phyloP scores from a whole-genome alignment of 257 asterid species.

The Lycium barbarum region DNA sequence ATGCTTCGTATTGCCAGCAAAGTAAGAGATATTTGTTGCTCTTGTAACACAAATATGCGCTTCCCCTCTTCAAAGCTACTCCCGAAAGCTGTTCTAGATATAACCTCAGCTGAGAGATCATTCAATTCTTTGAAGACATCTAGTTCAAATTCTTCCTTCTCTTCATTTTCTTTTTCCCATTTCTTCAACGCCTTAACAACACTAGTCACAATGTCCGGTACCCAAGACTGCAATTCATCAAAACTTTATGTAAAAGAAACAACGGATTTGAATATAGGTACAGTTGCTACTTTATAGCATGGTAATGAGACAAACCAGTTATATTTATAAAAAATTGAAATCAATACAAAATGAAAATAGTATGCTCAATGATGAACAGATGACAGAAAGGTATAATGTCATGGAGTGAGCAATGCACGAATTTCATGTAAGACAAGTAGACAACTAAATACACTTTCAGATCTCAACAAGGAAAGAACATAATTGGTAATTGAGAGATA shows the following conservation, averaged over 20 bases:
- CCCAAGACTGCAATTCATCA: slow-evolving; percentile 45
- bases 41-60: slow-evolving; percentile 57
- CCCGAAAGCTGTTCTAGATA: slow-evolving; percentile 64
- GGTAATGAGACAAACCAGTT: not conserved
- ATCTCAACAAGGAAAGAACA: not conserved
- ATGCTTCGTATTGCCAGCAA: slow-evolving; percentile 55
- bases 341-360: not conserved
- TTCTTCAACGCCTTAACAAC: slow-evolving; percentile 36
- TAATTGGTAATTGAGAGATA: not conserved
- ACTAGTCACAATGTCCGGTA: slow-evolving; percentile 47
- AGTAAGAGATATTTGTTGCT: slow-evolving; percentile 48
- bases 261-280: not conserved
- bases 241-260: not conserved
- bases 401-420: slow-evolving; percentile 5
- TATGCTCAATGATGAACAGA: not conserved
- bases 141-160: slow-evolving; percentile 43
- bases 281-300: not conserved
- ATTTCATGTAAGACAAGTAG: not conserved
- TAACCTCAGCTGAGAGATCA: slow-evolving; percentile 52
- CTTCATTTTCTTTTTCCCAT: slow-evolving; percentile 47
- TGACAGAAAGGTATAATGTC: not conserved
- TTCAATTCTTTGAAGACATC: slow-evolving; percentile 50
- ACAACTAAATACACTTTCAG: not conserved
- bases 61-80: slow-evolving; percentile 64
- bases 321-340: not conserved